Percentiles rank a stretch among this genome's conserved stretches.
Evolutionary conservation across 2,329 filamentous ascomycete genomes (phyloP).

Genomic region (Aspergillus quadricinctus): DNA sequence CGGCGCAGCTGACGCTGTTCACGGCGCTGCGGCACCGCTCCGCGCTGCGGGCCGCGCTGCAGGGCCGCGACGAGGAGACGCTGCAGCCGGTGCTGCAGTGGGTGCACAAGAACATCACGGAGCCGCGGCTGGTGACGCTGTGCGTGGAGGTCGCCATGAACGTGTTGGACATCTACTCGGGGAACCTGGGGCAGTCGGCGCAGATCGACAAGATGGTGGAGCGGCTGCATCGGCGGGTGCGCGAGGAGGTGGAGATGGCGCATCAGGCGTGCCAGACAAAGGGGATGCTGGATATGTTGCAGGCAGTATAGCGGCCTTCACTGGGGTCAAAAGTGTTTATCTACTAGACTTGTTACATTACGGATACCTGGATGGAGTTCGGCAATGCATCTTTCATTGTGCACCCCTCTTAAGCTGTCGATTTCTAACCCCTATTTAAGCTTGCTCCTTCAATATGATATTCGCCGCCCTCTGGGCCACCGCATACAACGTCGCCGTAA

Average conservation of each 20-base stretch:
- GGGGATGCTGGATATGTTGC: conserved; percentile 82
- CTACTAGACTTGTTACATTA: neutral
- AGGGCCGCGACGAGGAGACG: conserved; percentile 72
- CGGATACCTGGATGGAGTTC: conserved; percentile 13
- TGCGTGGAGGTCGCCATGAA: conserved; percentile 80
- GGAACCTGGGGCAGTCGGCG: conserved; percentile 68
- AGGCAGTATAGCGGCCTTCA: conserved; percentile 16
- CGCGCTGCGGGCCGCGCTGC: conserved; percentile 74
- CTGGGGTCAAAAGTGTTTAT: conserved; percentile 7
- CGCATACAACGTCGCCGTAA: neutral
- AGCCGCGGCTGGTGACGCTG: conserved; percentile 74
- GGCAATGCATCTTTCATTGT: neutral
- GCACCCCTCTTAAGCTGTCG: neutral
- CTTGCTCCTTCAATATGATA: neutral
- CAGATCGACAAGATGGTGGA: conserved; percentile 69
- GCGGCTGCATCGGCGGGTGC: conserved; percentile 65
- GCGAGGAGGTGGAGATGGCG: conserved; percentile 73
- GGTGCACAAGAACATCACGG: conserved; percentile 73
- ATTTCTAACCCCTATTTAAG: too few relatives aligned
- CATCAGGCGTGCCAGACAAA: conserved; percentile 76
- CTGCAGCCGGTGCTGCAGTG: conserved; percentile 80
- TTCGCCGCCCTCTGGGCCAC: neutral
- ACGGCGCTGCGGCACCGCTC: conserved; percentile 83
- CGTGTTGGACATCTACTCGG: conserved; percentile 81
- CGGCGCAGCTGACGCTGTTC: conserved; percentile 69